Evolutionary conservation across 129 eudicot species (phyloP).

Genomic region (Helichrysum umbraculigerum): DNA sequence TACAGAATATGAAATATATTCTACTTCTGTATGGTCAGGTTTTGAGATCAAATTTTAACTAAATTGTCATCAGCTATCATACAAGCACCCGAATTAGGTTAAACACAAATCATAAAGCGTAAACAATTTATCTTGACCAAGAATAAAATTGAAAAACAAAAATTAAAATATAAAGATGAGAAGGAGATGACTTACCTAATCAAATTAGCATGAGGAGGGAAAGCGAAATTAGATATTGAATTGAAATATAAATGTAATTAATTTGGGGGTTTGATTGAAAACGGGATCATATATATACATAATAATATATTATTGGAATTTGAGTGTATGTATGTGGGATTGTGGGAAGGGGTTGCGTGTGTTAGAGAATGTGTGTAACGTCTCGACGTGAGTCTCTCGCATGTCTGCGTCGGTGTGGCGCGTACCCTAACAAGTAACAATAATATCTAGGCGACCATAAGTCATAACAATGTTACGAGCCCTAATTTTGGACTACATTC

Average conservation of each 20-base stretch:
- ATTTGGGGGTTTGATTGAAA: not conserved
- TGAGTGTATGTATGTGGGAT: not conserved
- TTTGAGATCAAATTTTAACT: slow-evolving; percentile 9
- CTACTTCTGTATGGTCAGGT: not conserved
- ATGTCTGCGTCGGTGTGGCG: slow-evolving; percentile 45
- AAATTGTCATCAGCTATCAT: slow-evolving; percentile 1
- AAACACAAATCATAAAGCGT: slow-evolving; percentile 15
- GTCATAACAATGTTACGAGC: too few relatives aligned
- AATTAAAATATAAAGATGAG: not conserved
- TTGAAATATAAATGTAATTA: not conserved
- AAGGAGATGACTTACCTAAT: slow-evolving; percentile 20
- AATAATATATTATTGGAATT: not conserved
- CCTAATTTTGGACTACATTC: too few relatives aligned
- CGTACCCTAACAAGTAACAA: too few relatives aligned
- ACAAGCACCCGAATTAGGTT: slow-evolving; percentile 21
- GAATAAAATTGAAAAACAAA: not conserved
- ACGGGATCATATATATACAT: not conserved
- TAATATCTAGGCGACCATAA: too few relatives aligned
- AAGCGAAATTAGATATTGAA: not conserved
- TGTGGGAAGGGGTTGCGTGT: slow-evolving; percentile 67
- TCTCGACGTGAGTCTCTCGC: slow-evolving; percentile 60
- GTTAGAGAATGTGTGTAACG: slow-evolving; percentile 42
- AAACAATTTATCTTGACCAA: not conserved
- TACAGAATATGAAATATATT: not conserved
- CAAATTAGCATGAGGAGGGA: slow-evolving; percentile 29